Conservation (phyloP, 225 moss, liverwort and hornwort species). For the Polytrichum commune region DNA sequence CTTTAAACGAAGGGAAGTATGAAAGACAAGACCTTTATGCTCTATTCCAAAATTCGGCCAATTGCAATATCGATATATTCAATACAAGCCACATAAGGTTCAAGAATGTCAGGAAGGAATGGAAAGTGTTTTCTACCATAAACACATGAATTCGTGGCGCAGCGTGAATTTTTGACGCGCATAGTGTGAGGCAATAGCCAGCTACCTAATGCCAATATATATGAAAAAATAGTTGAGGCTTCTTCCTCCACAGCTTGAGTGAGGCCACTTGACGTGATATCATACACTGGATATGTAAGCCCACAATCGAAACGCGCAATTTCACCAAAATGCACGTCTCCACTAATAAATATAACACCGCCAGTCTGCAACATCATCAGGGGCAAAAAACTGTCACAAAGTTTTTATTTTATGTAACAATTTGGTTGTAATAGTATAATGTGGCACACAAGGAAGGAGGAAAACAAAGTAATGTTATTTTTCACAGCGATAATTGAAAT, state of each 20-base stretch:
- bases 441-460: no score
- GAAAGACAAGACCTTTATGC: no score
- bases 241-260: slow-evolving; percentile 87
- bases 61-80: no score
- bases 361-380: slow-evolving; percentile 41
- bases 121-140: slow-evolving; percentile 41
- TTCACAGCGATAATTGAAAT: no score
- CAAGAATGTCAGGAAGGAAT: no score
- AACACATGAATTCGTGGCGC: slow-evolving; percentile 55
- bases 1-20: no score
- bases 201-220: slow-evolving; percentile 49
- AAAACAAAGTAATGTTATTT: no score
- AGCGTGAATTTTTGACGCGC: slow-evolving; percentile 64
- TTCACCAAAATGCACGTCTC: slow-evolving; percentile 93
- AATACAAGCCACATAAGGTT: no score
- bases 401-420: no score
- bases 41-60: no score
- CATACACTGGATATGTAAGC: slow-evolving; percentile 69
- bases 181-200: slow-evolving; percentile 80
- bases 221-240: slow-evolving; percentile 47
- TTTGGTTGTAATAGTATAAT: no score
- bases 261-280: slow-evolving; percentile 88
- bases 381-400: no score
- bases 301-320: slow-evolving; percentile 87
- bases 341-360: slow-evolving; percentile 82